These are phyloP conservation scores for Acorus gramineus DNA, from an alignment of 106 monocot genomes.

Conservation along the genomic window DNA sequence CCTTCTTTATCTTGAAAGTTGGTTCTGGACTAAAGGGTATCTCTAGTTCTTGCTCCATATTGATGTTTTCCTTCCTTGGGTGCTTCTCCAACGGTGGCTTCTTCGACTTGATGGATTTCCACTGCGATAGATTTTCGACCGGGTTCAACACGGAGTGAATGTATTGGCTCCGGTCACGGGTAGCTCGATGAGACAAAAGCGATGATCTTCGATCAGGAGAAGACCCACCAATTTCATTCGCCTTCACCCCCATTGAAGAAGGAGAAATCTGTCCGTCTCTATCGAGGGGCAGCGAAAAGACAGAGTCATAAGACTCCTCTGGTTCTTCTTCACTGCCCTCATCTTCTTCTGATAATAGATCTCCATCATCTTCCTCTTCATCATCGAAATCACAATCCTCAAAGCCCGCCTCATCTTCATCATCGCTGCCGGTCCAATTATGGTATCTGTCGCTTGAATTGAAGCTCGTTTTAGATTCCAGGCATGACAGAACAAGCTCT, in stretches of 20 bases:
- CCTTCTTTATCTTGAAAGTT: constrained; percentile 6
- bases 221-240: neutral
- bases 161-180: constrained; percentile 42
- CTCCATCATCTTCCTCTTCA: constrained; percentile 8
- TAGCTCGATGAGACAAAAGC: constrained; percentile 2
- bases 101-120: constrained; percentile 47
- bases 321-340: constrained; percentile 14
- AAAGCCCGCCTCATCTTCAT: constrained; percentile 17
- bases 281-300: constrained; percentile 52
- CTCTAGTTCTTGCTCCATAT: constrained; percentile 3
- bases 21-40: constrained; percentile 14
- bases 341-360: constrained; percentile 6
- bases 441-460: constrained; percentile 54
- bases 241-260: too few relatives aligned
- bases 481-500: constrained; percentile 1
- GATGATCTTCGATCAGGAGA: constrained; percentile 8
- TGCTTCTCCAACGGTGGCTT: constrained; percentile 17
- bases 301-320: constrained; percentile 73
- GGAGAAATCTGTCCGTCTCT: constrained; percentile 16
- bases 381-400: constrained; percentile 35
- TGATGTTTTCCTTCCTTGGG: constrained; percentile 37
- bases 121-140: constrained; percentile 57
- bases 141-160: constrained; percentile 57
- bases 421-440: constrained; percentile 35
- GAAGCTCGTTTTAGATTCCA: constrained; percentile 7